Evolutionary conservation across 208 protist genomes (phyloP).

Genomic region (Crithidia fasciculata): DNA sequence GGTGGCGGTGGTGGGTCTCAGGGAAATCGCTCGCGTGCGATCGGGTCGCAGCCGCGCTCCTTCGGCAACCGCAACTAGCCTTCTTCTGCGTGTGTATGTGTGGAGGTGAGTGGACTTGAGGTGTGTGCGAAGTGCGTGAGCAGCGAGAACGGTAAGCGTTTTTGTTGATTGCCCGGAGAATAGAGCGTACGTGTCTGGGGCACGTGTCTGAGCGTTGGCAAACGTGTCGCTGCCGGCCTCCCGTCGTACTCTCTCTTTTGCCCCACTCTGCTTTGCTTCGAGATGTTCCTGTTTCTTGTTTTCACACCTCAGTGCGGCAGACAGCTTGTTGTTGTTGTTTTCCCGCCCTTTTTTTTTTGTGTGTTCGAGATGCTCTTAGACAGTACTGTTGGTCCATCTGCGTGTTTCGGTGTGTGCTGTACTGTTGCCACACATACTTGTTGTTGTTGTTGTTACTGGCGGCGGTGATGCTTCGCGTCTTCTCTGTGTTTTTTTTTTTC

Average conservation of each 20-base stretch:
- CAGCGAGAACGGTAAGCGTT: too few relatives aligned
- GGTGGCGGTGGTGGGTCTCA: conserved; percentile 22
- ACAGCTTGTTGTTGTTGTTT: too few relatives aligned
- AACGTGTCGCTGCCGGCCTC: too few relatives aligned
- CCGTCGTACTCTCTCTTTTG: too few relatives aligned
- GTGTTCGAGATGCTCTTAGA: too few relatives aligned
- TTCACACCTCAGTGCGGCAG: not conserved
- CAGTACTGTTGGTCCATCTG: too few relatives aligned
- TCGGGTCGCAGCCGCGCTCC: conserved; percentile 16
- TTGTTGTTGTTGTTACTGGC: not conserved
- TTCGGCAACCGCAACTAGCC: conserved; percentile 25
- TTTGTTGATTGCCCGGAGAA: too few relatives aligned
- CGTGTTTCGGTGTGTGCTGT: not conserved
- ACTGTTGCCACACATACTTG: not conserved
- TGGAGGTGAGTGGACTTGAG: too few relatives aligned
- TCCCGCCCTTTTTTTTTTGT: not conserved
- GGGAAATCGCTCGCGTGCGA: not conserved
- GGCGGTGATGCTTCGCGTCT: too few relatives aligned
- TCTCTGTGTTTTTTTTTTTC: not conserved
- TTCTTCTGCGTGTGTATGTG: not conserved
- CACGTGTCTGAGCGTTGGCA: too few relatives aligned
- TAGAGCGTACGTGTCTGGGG: too few relatives aligned
- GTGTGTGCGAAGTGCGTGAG: too few relatives aligned
- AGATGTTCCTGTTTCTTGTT: conserved; percentile 13
- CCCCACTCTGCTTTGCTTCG: not conserved